Percentiles rank a stretch among this genome's conserved stretches.
Conservation (phyloP, 2,329 filamentous ascomycete species). For the Bipolaris cookei region DNA sequence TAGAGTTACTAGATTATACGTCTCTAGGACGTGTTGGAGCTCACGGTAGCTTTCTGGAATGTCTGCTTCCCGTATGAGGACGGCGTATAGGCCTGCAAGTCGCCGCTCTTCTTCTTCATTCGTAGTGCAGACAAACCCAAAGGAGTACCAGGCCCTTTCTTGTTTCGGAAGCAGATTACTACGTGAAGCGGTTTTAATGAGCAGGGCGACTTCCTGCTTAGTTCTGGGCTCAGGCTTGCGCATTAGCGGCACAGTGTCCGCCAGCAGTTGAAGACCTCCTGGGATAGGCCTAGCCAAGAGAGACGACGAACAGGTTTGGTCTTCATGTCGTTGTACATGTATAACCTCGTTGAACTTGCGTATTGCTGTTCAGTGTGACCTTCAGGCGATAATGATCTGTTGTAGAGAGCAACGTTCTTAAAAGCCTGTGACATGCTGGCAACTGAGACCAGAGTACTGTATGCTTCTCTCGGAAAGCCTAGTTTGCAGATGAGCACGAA, state of each 20-base stretch:
- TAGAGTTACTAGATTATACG: slow-evolving; percentile 3
- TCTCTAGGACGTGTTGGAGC: slow-evolving; percentile 16
- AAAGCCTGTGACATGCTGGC: background rate
- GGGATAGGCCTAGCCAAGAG: background rate
- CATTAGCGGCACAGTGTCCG: background rate
- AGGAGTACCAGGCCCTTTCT: slow-evolving; percentile 16
- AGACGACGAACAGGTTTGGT: background rate
- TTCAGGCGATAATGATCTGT: background rate
- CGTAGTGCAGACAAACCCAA: slow-evolving; percentile 24
- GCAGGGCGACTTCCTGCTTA: slow-evolving; percentile 8
- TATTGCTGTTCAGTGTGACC: background rate
- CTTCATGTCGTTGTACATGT: background rate
- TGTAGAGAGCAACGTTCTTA: background rate
- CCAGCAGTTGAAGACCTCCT: background rate
- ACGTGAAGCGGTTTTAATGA: slow-evolving; percentile 3
- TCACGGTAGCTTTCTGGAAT: slow-evolving; percentile 10
- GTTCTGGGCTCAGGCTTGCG: slow-evolving; percentile 1
- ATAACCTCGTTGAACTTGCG: background rate
- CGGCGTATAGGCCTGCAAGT: slow-evolving; percentile 18
- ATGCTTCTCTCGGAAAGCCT: slow-evolving; percentile 11
- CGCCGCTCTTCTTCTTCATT: slow-evolving; percentile 8
- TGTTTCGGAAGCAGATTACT: background rate
- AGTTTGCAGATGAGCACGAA: slow-evolving; percentile 17
- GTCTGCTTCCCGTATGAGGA: slow-evolving; percentile 7
- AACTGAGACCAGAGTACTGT: slow-evolving; percentile 14